These are phyloP conservation scores for Zelopaecilomyces penicillatus DNA, from an alignment of 2,329 filamentous ascomycete species.

Conservation along the genomic window DNA sequence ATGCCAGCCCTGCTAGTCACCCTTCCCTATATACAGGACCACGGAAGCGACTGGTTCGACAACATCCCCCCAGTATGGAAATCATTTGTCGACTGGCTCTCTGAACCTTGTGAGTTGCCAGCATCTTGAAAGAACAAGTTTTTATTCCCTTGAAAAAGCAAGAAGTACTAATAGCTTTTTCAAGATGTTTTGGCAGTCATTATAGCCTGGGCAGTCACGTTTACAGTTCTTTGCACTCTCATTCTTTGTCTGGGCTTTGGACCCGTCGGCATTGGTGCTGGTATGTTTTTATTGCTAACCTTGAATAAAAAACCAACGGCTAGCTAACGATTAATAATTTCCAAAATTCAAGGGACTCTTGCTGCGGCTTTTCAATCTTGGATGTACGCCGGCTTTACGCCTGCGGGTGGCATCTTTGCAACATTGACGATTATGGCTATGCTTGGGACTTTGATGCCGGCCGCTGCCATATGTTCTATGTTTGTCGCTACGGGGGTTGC, in stretches of 20 bases:
- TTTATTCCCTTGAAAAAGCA: neutral
- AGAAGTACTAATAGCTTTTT: too few species aligned
- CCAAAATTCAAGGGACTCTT: conserved; percentile 1
- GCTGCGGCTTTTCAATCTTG: conserved; percentile 6
- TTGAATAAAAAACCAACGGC: neutral
- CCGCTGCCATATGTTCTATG: conserved; percentile 1
- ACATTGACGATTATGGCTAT: conserved; percentile 7
- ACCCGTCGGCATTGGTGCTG: conserved; percentile 6
- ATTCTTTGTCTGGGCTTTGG: conserved; percentile 7
- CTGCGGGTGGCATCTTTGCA: conserved; percentile 6
- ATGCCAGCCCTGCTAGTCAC: too few species aligned
- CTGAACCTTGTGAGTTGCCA: conserved; percentile 4
- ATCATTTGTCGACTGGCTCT: conserved; percentile 1
- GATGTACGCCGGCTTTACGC: conserved; percentile 7
- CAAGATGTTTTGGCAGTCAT: conserved; percentile 3
- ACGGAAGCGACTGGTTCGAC: too few species aligned
- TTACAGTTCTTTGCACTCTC: conserved; percentile 3
- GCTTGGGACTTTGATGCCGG: conserved; percentile 7
- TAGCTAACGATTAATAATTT: neutral
- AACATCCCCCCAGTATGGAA: too few species aligned
- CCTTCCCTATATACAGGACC: too few species aligned
- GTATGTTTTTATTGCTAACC: neutral
- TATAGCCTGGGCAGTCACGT: conserved; percentile 5
- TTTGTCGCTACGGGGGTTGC: conserved; percentile 3
- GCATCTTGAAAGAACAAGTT: neutral